Evolutionary conservation across 768 basidiomycete genomes (phyloP), one percentile per base, ranked within the genome.

Genomic region (Chalciporus pseudorubinellus): DNA sequence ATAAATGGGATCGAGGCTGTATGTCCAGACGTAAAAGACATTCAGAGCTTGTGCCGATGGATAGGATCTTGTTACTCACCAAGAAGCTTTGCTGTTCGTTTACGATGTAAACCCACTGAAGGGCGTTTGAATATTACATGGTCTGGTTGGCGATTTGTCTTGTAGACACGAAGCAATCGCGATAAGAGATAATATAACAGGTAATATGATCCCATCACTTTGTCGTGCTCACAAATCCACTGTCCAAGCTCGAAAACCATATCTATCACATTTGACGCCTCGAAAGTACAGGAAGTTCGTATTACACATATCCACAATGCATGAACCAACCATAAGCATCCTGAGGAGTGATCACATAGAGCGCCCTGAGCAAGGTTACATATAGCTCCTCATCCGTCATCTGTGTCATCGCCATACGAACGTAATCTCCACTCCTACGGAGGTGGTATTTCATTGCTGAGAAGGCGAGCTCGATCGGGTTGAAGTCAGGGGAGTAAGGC

Each of bases 381-480:
- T 38, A 46, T n/a, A 46, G 33, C 3, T 46, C 34, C n/a, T 46
- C 22, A 26, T 46, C 16, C 7, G 16, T 16, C 33, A 46, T 28
- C 4, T 24, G 9, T 6, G 22, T 36, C 48, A 48, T 48, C 3
- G 8, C 22, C 28, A 41, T 7, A 1, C 48, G 16, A 0, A 20
- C 18, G 18, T 48, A 48, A 24, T 40, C 48, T 4, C 48, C 19
- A 8, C 39, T 33, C 9, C 39, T n/a, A 29, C 19, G 13, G 9
- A 48, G 26, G 14, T 48, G 46, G 2, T 34, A 22, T 39, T 66
- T 68, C 48, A 68, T 63, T 0, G 49, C 50, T 0, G 59, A 67
- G 24, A 64, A 70, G 1, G 65, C 64, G 28, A 64, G 57, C 36
- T 70, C 61, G 21, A 71, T 70, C 0, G 64, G 70, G 29, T 71